These are phyloP conservation scores for Tritrichomonas foetus DNA, from an alignment of 208 protist species.

Conservation along the genomic window DNA sequence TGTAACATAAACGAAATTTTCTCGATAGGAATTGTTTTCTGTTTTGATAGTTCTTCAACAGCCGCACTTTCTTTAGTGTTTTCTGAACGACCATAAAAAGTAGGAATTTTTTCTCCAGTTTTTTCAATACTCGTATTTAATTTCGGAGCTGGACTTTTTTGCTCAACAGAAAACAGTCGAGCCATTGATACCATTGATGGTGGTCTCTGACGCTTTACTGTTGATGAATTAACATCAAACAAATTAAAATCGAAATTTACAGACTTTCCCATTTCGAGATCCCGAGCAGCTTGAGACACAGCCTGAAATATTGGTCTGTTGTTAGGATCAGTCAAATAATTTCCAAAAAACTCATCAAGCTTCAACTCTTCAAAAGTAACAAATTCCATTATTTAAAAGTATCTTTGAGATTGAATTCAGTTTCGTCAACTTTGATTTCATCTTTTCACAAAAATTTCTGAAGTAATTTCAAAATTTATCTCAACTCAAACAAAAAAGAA, in stretches of 20 bases:
- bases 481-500: no score
- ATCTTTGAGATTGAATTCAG: no score
- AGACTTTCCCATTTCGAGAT: background rate
- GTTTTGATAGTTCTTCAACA: background rate
- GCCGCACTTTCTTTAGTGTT: background rate
- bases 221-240: background rate
- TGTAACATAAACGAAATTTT: background rate
- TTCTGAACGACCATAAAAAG: background rate
- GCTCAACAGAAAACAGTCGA: background rate
- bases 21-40: background rate
- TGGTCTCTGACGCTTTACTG: background rate
- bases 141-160: background rate
- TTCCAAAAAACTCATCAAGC: background rate
- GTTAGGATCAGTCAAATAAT: background rate
- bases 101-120: background rate
- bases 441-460: no score
- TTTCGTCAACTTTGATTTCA: no score
- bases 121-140: background rate
- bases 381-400: no score
- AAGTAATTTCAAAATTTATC: no score
- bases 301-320: background rate
- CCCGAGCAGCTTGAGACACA: background rate
- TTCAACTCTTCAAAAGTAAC: background rate
- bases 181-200: background rate
- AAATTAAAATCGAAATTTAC: slow-evolving; percentile 33